Base-by-base conservation (phyloP, 2,329 filamentous ascomycete genomes). In the Colletotrichum coccodes region DNA sequence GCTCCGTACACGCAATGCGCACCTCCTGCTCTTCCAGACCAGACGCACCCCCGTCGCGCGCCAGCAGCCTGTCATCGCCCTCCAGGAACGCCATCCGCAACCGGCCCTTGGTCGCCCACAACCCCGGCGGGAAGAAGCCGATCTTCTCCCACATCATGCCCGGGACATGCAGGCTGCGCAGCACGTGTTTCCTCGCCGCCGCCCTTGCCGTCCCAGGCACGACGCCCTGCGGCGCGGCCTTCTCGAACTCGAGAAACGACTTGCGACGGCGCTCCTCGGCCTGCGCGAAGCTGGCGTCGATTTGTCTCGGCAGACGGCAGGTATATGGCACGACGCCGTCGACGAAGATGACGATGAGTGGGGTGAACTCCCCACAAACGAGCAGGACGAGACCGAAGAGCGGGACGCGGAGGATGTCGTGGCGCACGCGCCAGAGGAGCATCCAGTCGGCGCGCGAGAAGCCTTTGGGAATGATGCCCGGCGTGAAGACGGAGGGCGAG, bases 301-400 rank as follows among this genome's bases (percentile, higher is more conserved):
- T 82, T 81, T 98, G 95, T 44, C 82, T 83, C 0, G 95, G 95
- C 67, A 98, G 92, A 12, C 94, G 89, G 79, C 95, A 98, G 0
- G 94, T 92, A 73, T 89, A 89, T 0, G 95, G 95, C 30, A 97
- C 92, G 26, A 94, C 83, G 42, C 83, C 83, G 23, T 90, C 90
- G 30, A 97, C 82, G 36, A 90, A 87, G 7, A 94, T 82, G 1
- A 97, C 91, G 6, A 97, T 80, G 6, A 98, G 76, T 0, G 95
- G 94, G 1, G 95, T 93, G 81, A 97, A 91, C 80, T 98, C 95
- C 30, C 94, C 95, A 77, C 92, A 93, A 18, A 97, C 71, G 1
- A 95, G 75, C 7, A 97, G 85, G 57, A 98, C 82, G 3, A 97
- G 70, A 0, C 84, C 90, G 77, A 99, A 98, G 1, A 92, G 79